Base-by-base conservation (phyloP, 73 alveolate genomes). In the Diophrys appendiculata region DNA sequence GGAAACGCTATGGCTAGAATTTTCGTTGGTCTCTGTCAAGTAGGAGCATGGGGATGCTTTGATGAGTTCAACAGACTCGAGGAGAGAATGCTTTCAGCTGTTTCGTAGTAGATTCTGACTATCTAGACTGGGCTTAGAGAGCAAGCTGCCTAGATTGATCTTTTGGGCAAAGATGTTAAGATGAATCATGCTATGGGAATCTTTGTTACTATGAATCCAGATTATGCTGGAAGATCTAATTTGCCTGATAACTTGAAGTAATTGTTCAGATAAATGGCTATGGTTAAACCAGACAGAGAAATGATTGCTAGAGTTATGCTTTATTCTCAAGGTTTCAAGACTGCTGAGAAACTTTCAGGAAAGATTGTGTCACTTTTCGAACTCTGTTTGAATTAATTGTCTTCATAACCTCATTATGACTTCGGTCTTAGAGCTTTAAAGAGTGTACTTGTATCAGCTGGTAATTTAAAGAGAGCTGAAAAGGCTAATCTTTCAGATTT, bases 1-100 rank as follows among this genome's bases (percentile, higher is more conserved):
- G 95, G 95, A 81, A 97, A 98, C 83, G 99, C 99, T n/a, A 98
- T 98, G 99, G 99, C 99, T 35, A 81, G 99, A 86, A 98, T 98
- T 80, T 97, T 98, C 83, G 99, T 98, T 24, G 99, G 99, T 76
- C 90, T 97, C 33, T 95, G 99, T 76, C 97, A 98, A 76, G 98
- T 95, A 0, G 99, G 99, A 32, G 99, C 99, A n/a, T 96, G 99
- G 99, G 99, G 99, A 43, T 95, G 99, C 73, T 95, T 95, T 77
- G 99, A 97, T 90, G 99, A 97, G 88, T 97, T 97, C 89, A 97
- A 97, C 84, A 80, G 96, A 82, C 94, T 96, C 25, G 99, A 97
- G 78, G 99, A 98, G 88, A 88, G 99, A 77, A 98, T 98, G 97
- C 97, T 98, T 29, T 96, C 99, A 3, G 99, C 99, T 5, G 99